Base-by-base conservation (phyloP, 2,329 filamentous ascomycete genomes). In the Xylaria sp. region DNA sequence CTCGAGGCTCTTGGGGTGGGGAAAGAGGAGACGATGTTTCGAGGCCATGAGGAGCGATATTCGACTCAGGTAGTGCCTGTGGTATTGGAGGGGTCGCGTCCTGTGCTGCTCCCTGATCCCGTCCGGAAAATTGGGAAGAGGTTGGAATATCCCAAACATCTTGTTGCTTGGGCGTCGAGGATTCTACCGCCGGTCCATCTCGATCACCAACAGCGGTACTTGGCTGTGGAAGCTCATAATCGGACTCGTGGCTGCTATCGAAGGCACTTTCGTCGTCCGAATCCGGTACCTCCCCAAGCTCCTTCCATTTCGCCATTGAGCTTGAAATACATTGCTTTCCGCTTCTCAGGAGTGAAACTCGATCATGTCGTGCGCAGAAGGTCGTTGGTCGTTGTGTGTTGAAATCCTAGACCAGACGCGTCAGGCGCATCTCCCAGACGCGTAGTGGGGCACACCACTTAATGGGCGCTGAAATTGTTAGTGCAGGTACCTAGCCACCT, bases 281-380 rank as follows among this genome's bases (percentile, higher is more conserved):
- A 63, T 76, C 73, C 43, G 73, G 74, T 64, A 76, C 74, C 65
- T 73, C 73, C 64, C 74, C 74, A 70, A 72, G 64, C 67, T 73
- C 71, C 71, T 74, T 74, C 74, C 74, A 76, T 64, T 70, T 72
- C 60, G 68, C 71, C 74, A 76, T 76, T 63, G 60, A 56, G 54
- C 41, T 63, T 52, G 53, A 48, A 51, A 69, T 61, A 63, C 72
- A 74, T 74, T 56, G 63, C 67, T 50, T 44, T 53, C 39, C 24
- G 44, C 11, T 46, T 13, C 41, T 39, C 17, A 26, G 26, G 17
- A 41, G 37, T 17, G 24, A 45, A 45, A 37, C 37, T 20, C 13
- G 39, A 40, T 42, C 40, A 57, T 59, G 39, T 55, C 46, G 50
- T 18, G 54, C 16, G 41, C 24, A 24, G 20, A 49, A 8, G 44